These are phyloP conservation scores for Xylaria sp. DNA, from an alignment of 2,329 filamentous ascomycete genomes.

Conservation along the genomic window DNA sequence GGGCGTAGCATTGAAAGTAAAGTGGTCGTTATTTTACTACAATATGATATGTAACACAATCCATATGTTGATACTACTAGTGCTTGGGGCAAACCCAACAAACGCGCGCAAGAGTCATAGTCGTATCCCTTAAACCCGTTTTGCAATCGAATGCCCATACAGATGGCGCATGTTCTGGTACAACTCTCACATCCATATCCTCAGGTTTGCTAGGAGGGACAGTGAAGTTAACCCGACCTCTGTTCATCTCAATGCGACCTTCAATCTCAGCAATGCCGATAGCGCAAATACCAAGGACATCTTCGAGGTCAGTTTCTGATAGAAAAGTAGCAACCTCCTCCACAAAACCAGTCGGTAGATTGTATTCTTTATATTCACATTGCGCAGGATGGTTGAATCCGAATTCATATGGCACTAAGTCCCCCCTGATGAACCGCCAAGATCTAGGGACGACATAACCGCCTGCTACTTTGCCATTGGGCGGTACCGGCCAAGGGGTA, in stretches of 20 bases:
- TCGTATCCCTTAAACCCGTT: slow-evolving; percentile 25
- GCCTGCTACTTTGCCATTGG: slow-evolving; percentile 25
- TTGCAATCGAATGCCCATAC: slow-evolving; percentile 32
- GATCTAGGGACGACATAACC: slow-evolving; percentile 29
- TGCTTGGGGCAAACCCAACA: slow-evolving; percentile 29
- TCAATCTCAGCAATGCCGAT: slow-evolving; percentile 26
- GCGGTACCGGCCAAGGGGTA: slow-evolving; percentile 29
- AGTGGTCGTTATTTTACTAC: neutral
- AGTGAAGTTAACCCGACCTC: slow-evolving; percentile 29
- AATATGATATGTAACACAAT: neutral
- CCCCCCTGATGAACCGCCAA: slow-evolving; percentile 22
- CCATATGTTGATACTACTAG: neutral
- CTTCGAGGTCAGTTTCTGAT: slow-evolving; percentile 17
- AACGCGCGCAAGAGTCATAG: slow-evolving; percentile 26
- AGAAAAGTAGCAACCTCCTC: slow-evolving; percentile 25
- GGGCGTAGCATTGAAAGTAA: neutral
- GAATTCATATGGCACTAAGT: slow-evolving; percentile 24
- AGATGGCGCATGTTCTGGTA: slow-evolving; percentile 27
- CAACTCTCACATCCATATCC: slow-evolving; percentile 29
- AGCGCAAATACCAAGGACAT: slow-evolving; percentile 27
- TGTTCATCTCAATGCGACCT: slow-evolving; percentile 30
- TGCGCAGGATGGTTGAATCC: slow-evolving; percentile 32
- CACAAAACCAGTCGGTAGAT: slow-evolving; percentile 21
- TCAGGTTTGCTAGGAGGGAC: slow-evolving; percentile 29
- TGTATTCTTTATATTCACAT: slow-evolving; percentile 18